Evolutionary conservation across 345 rosid species (phyloP), one percentile per base, ranked within the genome.

Genomic region (Boechera stricta): DNA sequence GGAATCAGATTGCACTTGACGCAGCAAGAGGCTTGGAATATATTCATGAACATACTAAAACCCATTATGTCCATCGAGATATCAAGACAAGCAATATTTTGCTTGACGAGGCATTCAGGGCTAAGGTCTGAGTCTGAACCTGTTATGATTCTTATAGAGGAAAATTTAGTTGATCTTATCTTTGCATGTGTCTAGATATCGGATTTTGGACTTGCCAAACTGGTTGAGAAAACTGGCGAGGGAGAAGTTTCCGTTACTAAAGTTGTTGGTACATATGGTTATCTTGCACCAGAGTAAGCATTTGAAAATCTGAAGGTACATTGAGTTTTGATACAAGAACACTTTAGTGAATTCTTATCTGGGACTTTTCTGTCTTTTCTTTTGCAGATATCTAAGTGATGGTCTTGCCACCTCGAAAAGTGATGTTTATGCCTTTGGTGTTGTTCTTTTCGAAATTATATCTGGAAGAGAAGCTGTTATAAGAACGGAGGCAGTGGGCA

Each of bases 181-280:
- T 42, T 53, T 61, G n/a, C 16, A n/a, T 35, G 15, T n/a, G 9
- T 73, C 47, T 82, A 95, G 99, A 92, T 95, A 77, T 92, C 99
- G 29, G 99, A 95, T 83, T 95, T 95, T 72, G 97, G 99, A 51
- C 86, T 95, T 75, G 90, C 98, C 12, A 95, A 95, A 79, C 98
- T 95, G 36, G 89, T 95, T 59, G 92, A 89, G 57, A 87, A 82
- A 78, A 82, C 88, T 7, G 85, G 88, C 45, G 98, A 94, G 15
- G 94, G 88, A 81, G 99, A 92, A 80, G 82, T 92, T 45, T 73
- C 96, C 4, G 84, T 87, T 47, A 95, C 99, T 38, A 92, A 89
- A 86, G 97, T 95, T 83, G 99, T 95, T 41, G 99, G 99, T 63
- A 92, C 99, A 82, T 92, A 82, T 76, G 99, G 97, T 74, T 92